Conservation (phyloP, 345 rosid genomes). For the Moricandia arvensis region DNA sequence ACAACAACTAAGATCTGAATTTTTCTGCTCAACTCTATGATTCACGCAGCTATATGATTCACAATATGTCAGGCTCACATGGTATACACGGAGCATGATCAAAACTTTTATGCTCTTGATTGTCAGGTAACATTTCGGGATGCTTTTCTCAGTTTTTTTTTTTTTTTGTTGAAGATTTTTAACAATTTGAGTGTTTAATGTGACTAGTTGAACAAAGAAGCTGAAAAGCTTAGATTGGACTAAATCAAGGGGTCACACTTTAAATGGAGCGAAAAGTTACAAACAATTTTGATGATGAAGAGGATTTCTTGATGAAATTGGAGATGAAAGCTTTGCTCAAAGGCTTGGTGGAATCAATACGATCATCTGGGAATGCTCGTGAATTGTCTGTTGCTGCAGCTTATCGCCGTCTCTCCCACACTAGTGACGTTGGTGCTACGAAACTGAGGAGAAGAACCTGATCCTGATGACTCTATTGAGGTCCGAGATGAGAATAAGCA, state of each 20-base stretch:
- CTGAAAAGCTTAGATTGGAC: conserved; percentile 84
- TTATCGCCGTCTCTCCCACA: conserved; percentile 51
- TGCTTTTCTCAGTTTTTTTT: neutral
- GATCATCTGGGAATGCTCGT: conserved; percentile 61
- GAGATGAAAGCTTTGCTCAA: conserved; percentile 31
- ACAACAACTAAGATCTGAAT: neutral
- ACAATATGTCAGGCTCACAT: conserved; percentile 77
- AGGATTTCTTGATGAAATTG: conserved; percentile 34
- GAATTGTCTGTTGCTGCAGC: conserved; percentile 90
- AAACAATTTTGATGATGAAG: conserved; percentile 45
- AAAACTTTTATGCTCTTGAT: conserved; percentile 74
- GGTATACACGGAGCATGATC: conserved; percentile 89
- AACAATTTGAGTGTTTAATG: neutral
- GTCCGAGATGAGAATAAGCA: conserved; percentile 18
- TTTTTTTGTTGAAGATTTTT: neutral
- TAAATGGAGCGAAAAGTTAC: conserved; percentile 44
- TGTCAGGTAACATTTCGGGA: conserved; percentile 56
- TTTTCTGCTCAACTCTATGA: neutral
- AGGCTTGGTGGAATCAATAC: conserved; percentile 70
- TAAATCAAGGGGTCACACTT: conserved; percentile 68
- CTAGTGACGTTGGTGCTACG: conserved; percentile 33
- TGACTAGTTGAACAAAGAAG: conserved; percentile 85
- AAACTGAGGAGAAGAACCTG: conserved; percentile 55
- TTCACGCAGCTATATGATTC: neutral
- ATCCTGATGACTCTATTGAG: conserved; percentile 55